Evolutionary conservation across 2,329 filamentous ascomycete species (phyloP).

Genomic region (Colletotrichum sp.): DNA sequence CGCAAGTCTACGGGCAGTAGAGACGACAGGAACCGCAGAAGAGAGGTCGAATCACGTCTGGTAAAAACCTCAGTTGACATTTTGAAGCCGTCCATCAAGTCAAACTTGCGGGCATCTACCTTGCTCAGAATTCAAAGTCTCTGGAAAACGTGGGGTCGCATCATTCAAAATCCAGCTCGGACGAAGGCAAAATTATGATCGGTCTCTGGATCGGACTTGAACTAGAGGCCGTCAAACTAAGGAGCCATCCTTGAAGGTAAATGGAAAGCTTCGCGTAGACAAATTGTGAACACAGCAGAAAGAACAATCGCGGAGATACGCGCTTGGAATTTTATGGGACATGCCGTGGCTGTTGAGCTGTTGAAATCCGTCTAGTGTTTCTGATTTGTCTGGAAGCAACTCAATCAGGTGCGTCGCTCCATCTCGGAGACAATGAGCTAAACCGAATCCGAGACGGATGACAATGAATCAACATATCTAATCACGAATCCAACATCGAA

Average conservation of each 20-base stretch:
- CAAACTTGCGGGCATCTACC: neutral
- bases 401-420: neutral
- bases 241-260: neutral
- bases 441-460: too few relatives aligned
- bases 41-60: neutral
- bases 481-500: too few relatives aligned
- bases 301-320: neutral
- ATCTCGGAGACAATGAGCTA: neutral
- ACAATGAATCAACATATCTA: too few relatives aligned
- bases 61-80: too few relatives aligned
- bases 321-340: fast-evolving
- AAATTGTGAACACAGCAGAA: too few relatives aligned
- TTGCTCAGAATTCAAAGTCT: neutral
- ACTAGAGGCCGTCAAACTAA: neutral
- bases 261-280: too few relatives aligned
- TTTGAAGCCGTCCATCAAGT: too few relatives aligned
- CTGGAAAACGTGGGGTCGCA: neutral
- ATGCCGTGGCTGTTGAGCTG: fast-evolving
- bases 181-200: neutral
- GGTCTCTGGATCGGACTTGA: neutral
- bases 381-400: neutral
- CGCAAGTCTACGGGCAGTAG: too few relatives aligned
- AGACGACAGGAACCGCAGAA: neutral
- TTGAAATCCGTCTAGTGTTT: neutral
- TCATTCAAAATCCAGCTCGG: neutral